Conservation (phyloP, 2,329 filamentous ascomycete genomes). For the Diplodia intermedia region DNA sequence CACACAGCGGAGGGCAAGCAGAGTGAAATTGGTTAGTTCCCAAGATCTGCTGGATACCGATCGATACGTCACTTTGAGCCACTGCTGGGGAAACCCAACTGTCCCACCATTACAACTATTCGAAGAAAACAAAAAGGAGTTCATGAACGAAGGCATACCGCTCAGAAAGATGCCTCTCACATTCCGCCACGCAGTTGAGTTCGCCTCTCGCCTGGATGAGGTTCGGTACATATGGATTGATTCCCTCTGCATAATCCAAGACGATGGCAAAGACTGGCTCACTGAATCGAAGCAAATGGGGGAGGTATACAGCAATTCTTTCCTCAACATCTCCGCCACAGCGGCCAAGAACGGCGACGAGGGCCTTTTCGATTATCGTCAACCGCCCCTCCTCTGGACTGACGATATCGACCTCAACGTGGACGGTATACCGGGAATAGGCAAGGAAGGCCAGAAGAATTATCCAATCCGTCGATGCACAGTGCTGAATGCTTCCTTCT, state of each 20-base stretch:
- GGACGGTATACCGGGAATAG: neutral
- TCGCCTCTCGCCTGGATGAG: slow-evolving; percentile 29
- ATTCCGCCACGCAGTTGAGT: slow-evolving; percentile 33
- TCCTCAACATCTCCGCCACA: neutral
- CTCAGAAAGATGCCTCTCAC: slow-evolving; percentile 33
- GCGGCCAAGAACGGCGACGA: neutral
- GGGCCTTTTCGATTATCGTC: neutral
- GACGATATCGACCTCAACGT: neutral
- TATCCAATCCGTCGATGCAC: neutral
- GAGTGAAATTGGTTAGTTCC: neutral
- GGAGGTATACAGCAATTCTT: neutral
- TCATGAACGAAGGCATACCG: neutral
- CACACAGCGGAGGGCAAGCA: too few species aligned
- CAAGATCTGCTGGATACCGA: too few species aligned
- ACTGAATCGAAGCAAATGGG: neutral
- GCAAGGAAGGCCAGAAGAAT: neutral
- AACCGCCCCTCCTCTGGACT: neutral
- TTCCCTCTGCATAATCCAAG: too few species aligned
- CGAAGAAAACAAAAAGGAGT: rapidly evolving
- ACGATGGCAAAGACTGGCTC: neutral
- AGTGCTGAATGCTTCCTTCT: neutral
- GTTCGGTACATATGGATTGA: slow-evolving; percentile 31
- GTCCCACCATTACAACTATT: neutral
- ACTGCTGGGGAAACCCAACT: slow-evolving; percentile 35
- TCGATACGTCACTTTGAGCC: slow-evolving; percentile 26